Base-by-base conservation (phyloP, 345 rosid species). In the Streptanthus diversifolius region DNA sequence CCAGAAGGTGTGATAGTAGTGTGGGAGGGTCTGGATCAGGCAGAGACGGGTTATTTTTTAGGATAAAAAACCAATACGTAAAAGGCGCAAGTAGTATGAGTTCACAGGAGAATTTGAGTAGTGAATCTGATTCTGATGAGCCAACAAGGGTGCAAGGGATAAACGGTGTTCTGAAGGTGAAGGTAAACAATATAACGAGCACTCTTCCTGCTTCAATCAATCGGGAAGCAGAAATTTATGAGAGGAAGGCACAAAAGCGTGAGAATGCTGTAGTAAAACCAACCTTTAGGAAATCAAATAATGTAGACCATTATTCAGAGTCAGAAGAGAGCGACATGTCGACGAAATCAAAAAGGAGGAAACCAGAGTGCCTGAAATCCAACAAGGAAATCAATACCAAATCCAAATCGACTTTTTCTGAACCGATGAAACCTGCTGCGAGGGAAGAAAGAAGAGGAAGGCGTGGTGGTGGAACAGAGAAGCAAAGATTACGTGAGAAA, bases 401-500 rank as follows among this genome's bases (percentile, higher is more conserved):
- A 66, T 80, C 74, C 72, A 87, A 80, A 63, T 77, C 77, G 66
- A 76, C 67, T 4, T 82, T 82, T 36, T 63, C 47, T 62, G 88
- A 73, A 77, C 77, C 52, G 9, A 69, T 72, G 36, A 78, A 66
- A 52, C 74, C 79, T 9, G 52, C 67, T 21, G 62, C 24, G 77
- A 65, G 7, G 58, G 86, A 83, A 63, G 95, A 90, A 70, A 87
- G 81, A 53, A 88, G 80, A 78, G 82, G 77, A 71, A 88, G 73
- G 83, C 90, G 96, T 54, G 87, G 90, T 64, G 82, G 88, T 72
- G 99, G 99, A 72, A 95, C 99, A 22, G 97, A 91, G 81, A 95
- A 95, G 79, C 99, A 95, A 81, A 88, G 85, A 72, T 76, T 95
- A 70, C 96, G 99, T 13, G 99, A 95, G 81, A 76, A 76, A 37